A percentile compares a stretch with the other conserved stretches of the same genome.
These are phyloP conservation scores for Crithidia sp. DNA, from an alignment of 208 protist genomes.

Conservation along the genomic window DNA sequence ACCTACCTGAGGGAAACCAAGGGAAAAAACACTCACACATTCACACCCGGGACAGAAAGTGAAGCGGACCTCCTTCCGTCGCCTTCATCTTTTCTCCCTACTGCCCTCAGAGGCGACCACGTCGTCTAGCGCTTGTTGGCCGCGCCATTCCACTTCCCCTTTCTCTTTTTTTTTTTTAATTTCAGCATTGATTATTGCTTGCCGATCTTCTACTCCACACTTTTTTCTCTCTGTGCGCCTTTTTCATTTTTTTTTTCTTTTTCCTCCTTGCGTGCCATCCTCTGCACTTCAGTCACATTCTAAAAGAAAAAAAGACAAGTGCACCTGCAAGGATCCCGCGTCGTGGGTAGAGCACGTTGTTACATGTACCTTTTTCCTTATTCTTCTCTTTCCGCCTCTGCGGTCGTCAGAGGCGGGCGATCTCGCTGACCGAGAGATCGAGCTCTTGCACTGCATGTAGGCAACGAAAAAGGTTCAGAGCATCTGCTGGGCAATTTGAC, in stretches of 20 bases:
- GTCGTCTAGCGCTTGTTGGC: background rate
- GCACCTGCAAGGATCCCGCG: too few species aligned
- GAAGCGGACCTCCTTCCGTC: background rate
- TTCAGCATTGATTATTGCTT: too few species aligned
- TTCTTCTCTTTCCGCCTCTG: background rate
- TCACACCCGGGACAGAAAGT: background rate
- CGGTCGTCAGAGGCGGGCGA: background rate
- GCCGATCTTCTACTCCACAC: conserved; percentile 7
- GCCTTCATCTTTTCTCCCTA: conserved; percentile 6
- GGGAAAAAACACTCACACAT: too few species aligned
- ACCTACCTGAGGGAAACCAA: too few species aligned
- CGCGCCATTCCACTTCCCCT: conserved; percentile 1
- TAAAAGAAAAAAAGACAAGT: background rate
- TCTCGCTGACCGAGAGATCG: too few species aligned
- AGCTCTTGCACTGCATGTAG: too few species aligned
- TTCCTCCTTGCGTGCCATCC: background rate
- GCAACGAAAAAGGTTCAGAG: too few species aligned
- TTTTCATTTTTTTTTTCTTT: background rate
- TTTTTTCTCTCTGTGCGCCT: background rate
- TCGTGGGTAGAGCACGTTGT: too few species aligned
- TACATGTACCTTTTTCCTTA: background rate
- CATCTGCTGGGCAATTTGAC: too few species aligned
- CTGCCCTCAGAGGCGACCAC: background rate
- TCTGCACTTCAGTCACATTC: background rate
- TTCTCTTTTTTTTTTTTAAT: conserved; percentile 3